Base-by-base conservation (phyloP, 2,329 filamentous ascomycete species). In the Aureobasidium namibiae region DNA sequence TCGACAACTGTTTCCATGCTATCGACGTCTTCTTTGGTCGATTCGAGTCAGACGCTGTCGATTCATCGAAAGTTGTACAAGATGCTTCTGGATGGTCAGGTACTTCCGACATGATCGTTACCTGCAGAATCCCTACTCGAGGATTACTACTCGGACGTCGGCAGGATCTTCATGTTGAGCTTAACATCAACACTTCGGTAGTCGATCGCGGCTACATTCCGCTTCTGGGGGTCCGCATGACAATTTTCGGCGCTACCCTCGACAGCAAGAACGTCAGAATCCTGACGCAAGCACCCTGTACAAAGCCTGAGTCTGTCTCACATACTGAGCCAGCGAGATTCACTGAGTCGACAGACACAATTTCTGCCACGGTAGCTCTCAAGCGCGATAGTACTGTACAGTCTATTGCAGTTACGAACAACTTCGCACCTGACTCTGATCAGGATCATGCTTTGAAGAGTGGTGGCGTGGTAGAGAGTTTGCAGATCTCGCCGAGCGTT, bases 21-120 rank as follows among this genome's bases (percentile, higher is more conserved):
- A 41, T 61, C 13, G 59, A 61, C 16, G 23, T 31, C 14, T 50
- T 52, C 36, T 61, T 57, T 39, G 59, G 59, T 11, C 36, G 16
- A 4, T 46, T 60, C 4, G 21, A 41, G 10, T 16, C 23, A 23
- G 44, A 18, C 16, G n/a, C 13, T 31, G 4, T 16, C 21, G 41
- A 39, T 26, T 1, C 5, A 33, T 16, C 53, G 18, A 5, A 18
- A 23, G 26, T 70, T 18, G 42, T 42, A 1, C 61, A 63, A 23
- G 67, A 70, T 56, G 38, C 45, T 4, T n/a, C 11, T 18, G 59
- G 63, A 11, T 69, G 67, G 67, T 57, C 60, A 31, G 67, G 68
- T 9, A 60, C 54, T 13, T 63, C 64, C 11, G 60, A 64, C 11
- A 44, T 70, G 18, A 58, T 71, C 21, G 65, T 69, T 6, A 68